A percentile compares a stretch with the other conserved stretches of the same genome.
Conservation (phyloP, 371 early-diverging fungal genomes). For the Rhizopus sp. region DNA sequence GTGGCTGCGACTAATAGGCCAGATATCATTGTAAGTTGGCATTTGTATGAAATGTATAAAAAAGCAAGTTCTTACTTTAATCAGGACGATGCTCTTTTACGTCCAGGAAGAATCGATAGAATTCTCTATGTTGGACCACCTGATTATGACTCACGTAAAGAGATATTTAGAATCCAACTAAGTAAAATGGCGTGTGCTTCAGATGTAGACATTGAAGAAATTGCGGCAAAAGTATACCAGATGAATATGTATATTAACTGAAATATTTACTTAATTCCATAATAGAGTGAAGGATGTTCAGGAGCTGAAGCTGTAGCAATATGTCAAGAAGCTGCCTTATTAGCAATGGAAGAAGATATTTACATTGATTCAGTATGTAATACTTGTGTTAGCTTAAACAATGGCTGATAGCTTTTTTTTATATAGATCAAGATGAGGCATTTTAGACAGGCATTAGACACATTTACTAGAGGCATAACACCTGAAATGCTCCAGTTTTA, state of each 20-base stretch:
- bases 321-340: conserved; percentile 93
- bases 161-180: conserved; percentile 81
- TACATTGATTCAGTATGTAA: conserved; percentile 54
- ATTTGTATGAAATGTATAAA: background rate
- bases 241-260: background rate
- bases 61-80: background rate
- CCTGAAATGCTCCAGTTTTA: conserved; percentile 91
- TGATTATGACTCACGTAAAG: conserved; percentile 72
- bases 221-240: conserved; percentile 58
- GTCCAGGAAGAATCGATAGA: conserved; percentile 97
- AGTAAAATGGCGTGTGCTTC: conserved; percentile 62
- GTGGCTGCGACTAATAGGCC: conserved; percentile 99
- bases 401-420: background rate
- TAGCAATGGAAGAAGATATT: conserved; percentile 88
- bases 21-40: conserved; percentile 80
- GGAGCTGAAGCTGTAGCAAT: conserved; percentile 95
- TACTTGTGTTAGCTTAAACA: background rate
- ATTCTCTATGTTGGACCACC: conserved; percentile 95
- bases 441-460: conserved; percentile 64
- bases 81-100: conserved; percentile 88
- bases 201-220: conserved; percentile 62
- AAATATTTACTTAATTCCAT: background rate
- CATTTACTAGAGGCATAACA: conserved; percentile 81
- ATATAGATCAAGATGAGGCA: conserved; percentile 65
- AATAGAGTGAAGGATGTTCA: conserved; percentile 86